Evolutionary conservation across 352 stramenopile genomes (phyloP), one percentile per base, ranked within the genome.

Genomic region (Phytophthora cryptogea): DNA sequence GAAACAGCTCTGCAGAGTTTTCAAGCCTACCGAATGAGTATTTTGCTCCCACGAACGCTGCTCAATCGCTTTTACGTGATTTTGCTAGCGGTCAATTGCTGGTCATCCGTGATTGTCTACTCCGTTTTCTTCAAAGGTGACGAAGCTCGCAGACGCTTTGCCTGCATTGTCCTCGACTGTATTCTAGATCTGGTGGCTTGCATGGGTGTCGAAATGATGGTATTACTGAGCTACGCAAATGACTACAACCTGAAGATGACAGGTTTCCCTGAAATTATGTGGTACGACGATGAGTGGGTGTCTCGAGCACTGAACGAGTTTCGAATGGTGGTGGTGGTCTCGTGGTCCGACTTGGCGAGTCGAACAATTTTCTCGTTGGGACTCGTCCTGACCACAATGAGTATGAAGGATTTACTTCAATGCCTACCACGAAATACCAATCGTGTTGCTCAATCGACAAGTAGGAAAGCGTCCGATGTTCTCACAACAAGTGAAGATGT

Each of bases 51-150:
- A 20, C 31, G 51, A 11, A 52, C 58, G 2, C 55, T 65, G 33
- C 57, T 80, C 33, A 74, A 80, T 33, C 54, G 59, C 0, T 66
- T 78, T 26, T 75, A 70, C 40, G 68, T 73, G 4, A 20, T 54
- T n/a, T 16, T 80, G 11, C 40, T 80, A 8, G 54, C 60, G 8
- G 5, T 66, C 1, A 74, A 74, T 11, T 74, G 61, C 39, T 74
- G 56, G 61, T 56, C 54, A 1, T 62, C 58, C 0, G 46, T 54
- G 1, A 47, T 71, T 7, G 47, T 71, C 0, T 58, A 70, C 41
- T 59, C 53, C 1, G 17, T 41, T 10, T 71, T 66, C 11, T 55
- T 59, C 26, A 59, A 48, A 9, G 35, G 28, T 9, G 37, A 65
- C 20, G 61, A 68, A 11, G 45, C 48, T 9, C 43, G 52, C 2